These are phyloP conservation scores for Fusarium abutilonis DNA, from an alignment of 2,329 filamentous ascomycete species.

Conservation along the genomic window DNA sequence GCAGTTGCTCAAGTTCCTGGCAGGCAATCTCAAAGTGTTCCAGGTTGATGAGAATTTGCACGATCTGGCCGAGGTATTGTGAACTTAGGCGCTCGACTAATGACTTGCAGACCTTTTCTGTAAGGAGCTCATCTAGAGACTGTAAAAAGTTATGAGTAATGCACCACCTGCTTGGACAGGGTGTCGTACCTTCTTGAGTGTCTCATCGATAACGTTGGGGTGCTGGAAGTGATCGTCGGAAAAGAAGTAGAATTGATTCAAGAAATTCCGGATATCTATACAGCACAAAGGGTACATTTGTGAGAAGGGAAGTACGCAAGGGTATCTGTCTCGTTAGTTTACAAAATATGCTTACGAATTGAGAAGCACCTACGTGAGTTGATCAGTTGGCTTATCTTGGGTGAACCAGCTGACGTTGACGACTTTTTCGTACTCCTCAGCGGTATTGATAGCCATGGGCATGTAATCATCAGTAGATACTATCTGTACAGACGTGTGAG, in stretches of 20 bases:
- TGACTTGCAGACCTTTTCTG: constrained; percentile 88
- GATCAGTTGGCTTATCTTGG: constrained; percentile 79
- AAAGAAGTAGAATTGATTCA: constrained; percentile 99
- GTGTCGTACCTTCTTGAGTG: constrained; percentile 73
- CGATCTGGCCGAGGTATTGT: constrained; percentile 96
- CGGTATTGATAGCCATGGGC: constrained; percentile 95
- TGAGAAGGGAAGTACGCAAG: constrained; percentile 95
- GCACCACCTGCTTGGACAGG: rapidly evolving
- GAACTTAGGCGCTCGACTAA: constrained; percentile 88
- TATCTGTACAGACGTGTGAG: constrained; percentile 57
- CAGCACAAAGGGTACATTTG: constrained; percentile 99
- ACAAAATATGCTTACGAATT: not conserved
- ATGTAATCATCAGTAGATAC: constrained; percentile 98
- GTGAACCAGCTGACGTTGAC: constrained; percentile 96
- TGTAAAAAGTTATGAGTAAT: constrained; percentile 50
- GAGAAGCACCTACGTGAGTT: constrained; percentile 70
- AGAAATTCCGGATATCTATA: constrained; percentile 96
- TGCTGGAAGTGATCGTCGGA: constrained; percentile 96
- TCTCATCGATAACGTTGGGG: constrained; percentile 88
- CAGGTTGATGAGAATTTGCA: constrained; percentile 96
- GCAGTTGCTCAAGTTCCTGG: constrained; percentile 83
- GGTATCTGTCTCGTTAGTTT: constrained; percentile 68
- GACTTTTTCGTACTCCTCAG: constrained; percentile 94
- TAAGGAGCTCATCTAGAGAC: constrained; percentile 95
- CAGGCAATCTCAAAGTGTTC: constrained; percentile 97